Conservation (phyloP, 345 rosid species). For the Eucalyptus camaldulensis region DNA sequence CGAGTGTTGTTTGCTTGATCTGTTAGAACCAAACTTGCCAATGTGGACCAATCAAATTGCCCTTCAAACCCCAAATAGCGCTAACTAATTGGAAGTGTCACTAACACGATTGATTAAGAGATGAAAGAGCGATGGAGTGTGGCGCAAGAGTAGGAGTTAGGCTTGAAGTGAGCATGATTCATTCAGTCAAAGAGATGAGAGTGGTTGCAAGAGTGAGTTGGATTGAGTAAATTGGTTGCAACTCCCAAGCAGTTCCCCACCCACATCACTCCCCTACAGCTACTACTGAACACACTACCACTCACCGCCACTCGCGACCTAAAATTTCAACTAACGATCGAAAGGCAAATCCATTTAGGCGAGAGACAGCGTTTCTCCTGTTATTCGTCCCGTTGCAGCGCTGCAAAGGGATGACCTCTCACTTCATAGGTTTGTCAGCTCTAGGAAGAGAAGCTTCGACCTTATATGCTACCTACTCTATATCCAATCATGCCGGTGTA, state of each 20-base stretch:
- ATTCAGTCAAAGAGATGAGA: neutral
- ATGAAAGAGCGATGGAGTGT: neutral
- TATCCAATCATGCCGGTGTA: neutral
- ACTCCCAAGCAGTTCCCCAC: slow-evolving; percentile 15
- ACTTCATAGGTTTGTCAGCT: neutral
- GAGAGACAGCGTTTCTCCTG: neutral
- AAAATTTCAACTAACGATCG: neutral
- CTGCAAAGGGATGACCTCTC: neutral
- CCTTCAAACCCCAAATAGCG: neutral
- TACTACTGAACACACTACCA: neutral
- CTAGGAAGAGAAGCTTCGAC: neutral
- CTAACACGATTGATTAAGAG: neutral
- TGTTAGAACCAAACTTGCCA: neutral
- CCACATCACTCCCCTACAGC: slow-evolving; percentile 1
- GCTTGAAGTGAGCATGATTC: neutral
- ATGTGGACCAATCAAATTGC: neutral
- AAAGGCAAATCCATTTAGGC: neutral
- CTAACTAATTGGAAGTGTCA: neutral
- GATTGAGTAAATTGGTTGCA: slow-evolving; percentile 12
- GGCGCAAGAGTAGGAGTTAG: neutral
- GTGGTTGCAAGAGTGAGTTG: neutral
- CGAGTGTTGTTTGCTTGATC: neutral
- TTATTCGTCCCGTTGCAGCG: neutral
- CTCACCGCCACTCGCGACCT: neutral
- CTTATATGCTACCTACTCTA: neutral